These are phyloP conservation scores for Zasmidium angulare DNA, from an alignment of 2,329 filamentous ascomycete species.

Conservation along the genomic window DNA sequence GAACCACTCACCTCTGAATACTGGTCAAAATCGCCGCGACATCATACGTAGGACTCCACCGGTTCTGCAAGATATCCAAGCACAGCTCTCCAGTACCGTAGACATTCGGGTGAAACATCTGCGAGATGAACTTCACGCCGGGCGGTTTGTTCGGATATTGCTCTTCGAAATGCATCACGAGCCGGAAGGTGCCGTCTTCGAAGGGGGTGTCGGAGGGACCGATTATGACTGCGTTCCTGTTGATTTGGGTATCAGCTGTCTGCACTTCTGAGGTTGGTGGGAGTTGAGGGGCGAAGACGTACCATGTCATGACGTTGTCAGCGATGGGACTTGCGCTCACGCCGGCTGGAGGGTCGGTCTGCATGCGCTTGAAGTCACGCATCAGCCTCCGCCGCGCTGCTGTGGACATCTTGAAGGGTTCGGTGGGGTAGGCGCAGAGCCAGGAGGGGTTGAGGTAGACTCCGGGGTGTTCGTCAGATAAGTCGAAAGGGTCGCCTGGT, in stretches of 20 bases:
- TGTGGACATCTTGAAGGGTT: constrained; percentile 70
- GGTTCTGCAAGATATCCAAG: constrained; percentile 93
- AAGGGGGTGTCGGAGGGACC: constrained; percentile 95
- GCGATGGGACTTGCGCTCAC: constrained; percentile 95
- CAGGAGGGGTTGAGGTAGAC: neutral
- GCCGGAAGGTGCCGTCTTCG: constrained; percentile 94
- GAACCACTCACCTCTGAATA: constrained; percentile 75
- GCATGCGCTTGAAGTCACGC: constrained; percentile 99
- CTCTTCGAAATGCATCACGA: constrained; percentile 99
- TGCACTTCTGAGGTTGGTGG: too few relatives aligned
- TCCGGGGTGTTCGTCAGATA: neutral
- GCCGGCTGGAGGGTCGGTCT: constrained; percentile 94
- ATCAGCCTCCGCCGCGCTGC: constrained; percentile 93
- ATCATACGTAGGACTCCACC: constrained; percentile 98
- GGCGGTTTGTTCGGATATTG: constrained; percentile 98
- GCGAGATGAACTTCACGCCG: constrained; percentile 95
- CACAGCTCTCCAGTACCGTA: constrained; percentile 96
- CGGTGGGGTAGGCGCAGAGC: neutral
- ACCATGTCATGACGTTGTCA: constrained; percentile 98
- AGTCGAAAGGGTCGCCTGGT: neutral
- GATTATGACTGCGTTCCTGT: constrained; percentile 97
- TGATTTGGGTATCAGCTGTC: too few relatives aligned
- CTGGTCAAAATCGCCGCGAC: constrained; percentile 96
- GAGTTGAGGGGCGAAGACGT: constrained; percentile 32
- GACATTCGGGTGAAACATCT: constrained; percentile 99